Evolutionary conservation across 306 rosid species (phyloP), one percentile per base, ranked within the genome.

Genomic region (Fragaria iinumae): DNA sequence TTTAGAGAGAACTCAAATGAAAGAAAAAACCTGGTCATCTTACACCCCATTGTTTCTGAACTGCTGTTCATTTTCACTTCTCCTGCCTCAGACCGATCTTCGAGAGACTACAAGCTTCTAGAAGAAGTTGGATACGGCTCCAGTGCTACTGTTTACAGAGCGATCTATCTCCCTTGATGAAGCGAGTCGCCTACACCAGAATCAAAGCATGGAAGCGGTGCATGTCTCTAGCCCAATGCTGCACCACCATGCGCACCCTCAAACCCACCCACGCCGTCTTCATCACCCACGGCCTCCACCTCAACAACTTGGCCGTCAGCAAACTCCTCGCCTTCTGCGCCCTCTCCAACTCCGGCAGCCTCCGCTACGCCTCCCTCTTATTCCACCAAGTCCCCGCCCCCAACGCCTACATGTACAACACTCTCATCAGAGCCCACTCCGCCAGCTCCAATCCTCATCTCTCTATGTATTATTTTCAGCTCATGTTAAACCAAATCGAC

Each of bases 311-410:
- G 59, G 86, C 83, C 72, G 5, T 83, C 73, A 77, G 83, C 83
- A 86, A 86, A 44, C 89, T 86, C 79, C 25, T 83, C 44, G 56
- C 77, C 74, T 83, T 86, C 44, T 85, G 84, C 70, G 79, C 86
- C 0, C 76, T 80, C 23, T 73, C 84, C 11, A 50, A 74, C 76
- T 73, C 83, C 44, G 84, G 84, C 62, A 34, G 41, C 76, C 84
- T 80, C 71, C 27, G 79, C 5, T 80, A 80, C 55, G 86, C 83
- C 3, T 86, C 86, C 45, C 79, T 69, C 44, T 11, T 86, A 0
- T 80, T 85, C 60, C 44, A 36, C 11, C 80, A 82, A 41, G 67
- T 74, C 63, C 78, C 66, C 44, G 20, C 39, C 3, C 87, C 84
- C 74, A 83, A 83, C 75, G 65, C 55, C 10, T 86, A 69, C 44